These are phyloP conservation scores for Melastoma candidum DNA, from an alignment of 441 rosid genomes.

Conservation along the genomic window DNA sequence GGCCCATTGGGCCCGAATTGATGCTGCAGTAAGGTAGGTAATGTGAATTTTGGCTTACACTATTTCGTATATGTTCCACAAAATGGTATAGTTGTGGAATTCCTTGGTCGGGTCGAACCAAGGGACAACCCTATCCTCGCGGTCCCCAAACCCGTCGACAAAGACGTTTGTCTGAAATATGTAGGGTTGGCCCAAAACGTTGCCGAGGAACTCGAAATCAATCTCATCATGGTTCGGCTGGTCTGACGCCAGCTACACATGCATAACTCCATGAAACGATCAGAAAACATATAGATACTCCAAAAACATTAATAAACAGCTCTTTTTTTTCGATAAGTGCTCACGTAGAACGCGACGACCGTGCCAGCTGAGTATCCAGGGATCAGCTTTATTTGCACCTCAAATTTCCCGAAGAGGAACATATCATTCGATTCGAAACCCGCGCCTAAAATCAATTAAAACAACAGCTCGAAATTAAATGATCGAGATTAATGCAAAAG, in stretches of 20 bases:
- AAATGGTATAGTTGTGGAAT: constrained; percentile 62
- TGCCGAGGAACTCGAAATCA: constrained; percentile 74
- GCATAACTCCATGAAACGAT: not conserved
- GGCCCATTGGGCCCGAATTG: not conserved
- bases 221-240: constrained; percentile 71
- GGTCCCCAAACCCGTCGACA: constrained; percentile 51
- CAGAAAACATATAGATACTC: no score
- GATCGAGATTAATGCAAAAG: not conserved
- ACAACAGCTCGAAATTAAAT: not conserved
- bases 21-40: not conserved
- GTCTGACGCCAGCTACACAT: constrained; percentile 51
- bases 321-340: no score
- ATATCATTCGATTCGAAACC: constrained; percentile 54
- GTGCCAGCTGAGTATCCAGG: constrained; percentile 79
- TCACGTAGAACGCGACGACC: constrained; percentile 17
- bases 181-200: constrained; percentile 54
- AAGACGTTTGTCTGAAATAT: constrained; percentile 70
- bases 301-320: no score
- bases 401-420: constrained; percentile 65
- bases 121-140: constrained; percentile 67
- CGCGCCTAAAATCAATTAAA: constrained; percentile 31
- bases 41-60: constrained; percentile 35
- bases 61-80: constrained; percentile 81
- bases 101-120: constrained; percentile 81
- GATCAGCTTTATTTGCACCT: constrained; percentile 70